These are phyloP conservation scores for Populus trichocarpa DNA, from an alignment of 441 rosid species.

Conservation along the genomic window DNA sequence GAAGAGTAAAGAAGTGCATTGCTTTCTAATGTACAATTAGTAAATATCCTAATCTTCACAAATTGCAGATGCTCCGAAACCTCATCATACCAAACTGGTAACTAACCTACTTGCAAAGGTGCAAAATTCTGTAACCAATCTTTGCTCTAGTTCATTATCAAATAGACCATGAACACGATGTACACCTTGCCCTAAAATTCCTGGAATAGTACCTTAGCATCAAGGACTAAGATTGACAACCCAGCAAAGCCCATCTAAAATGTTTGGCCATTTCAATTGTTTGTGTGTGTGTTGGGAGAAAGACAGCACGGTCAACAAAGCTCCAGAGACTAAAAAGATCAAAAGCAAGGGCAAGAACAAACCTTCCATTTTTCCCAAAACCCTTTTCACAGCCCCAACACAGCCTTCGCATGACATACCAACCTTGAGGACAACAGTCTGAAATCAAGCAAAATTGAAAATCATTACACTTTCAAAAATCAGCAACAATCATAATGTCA, in stretches of 20 bases:
- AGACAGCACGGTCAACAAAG: neutral
- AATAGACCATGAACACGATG: neutral
- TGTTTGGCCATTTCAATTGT: neutral
- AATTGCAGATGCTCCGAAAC: neutral
- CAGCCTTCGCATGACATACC: slow-evolving; percentile 93
- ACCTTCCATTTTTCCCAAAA: slow-evolving; percentile 92
- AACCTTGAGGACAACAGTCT: slow-evolving; percentile 91
- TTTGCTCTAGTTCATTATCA: neutral
- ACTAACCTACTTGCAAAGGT: neutral
- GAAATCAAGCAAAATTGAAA: slow-evolving; percentile 25
- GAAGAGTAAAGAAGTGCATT: neutral
- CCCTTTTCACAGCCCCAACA: slow-evolving; percentile 88
- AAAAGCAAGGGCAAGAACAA: slow-evolving; percentile 1
- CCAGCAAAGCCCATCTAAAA: neutral
- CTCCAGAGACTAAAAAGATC: neutral
- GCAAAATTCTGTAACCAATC: neutral
- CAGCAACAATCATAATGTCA: neutral
- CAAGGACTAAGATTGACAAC: too few species aligned
- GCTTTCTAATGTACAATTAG: neutral
- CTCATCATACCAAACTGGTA: neutral
- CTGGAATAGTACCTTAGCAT: too few species aligned
- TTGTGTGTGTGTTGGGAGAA: neutral
- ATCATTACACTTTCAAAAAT: neutral
- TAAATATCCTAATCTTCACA: neutral
- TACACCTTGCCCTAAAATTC: neutral